Conservation (phyloP, 768 basidiomycete species). For the Podaxis sp. region DNA sequence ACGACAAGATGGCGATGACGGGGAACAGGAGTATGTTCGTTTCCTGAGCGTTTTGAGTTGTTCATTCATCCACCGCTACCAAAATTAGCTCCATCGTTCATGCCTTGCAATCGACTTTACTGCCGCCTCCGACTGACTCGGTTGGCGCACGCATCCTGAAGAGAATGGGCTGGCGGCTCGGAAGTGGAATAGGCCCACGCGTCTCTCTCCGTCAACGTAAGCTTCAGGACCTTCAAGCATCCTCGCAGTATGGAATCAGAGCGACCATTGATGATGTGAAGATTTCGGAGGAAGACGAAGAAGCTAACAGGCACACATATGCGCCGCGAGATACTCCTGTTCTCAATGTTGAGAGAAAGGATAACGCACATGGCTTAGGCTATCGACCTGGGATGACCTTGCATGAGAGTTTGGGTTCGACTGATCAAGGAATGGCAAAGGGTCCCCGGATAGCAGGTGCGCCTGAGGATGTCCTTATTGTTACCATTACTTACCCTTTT, state of each 20-base stretch:
- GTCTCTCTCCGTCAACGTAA: slow-evolving; percentile 75
- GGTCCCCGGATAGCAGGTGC: slow-evolving; percentile 63
- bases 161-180: slow-evolving; percentile 94
- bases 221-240: slow-evolving; percentile 62
- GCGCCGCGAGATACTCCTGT: slow-evolving; percentile 79
- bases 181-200: slow-evolving; percentile 92
- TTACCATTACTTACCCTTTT: background rate
- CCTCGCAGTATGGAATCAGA: slow-evolving; percentile 30
- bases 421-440: slow-evolving; percentile 23
- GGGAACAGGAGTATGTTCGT: slow-evolving; percentile 56
- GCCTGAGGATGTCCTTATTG: slow-evolving; percentile 7
- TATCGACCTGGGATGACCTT: slow-evolving; percentile 67
- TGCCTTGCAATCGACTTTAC: slow-evolving; percentile 63
- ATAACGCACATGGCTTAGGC: slow-evolving; percentile 80
- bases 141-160: slow-evolving; percentile 83
- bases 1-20: slow-evolving; percentile 36
- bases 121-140: slow-evolving; percentile 76
- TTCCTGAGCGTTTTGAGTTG: background rate
- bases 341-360: slow-evolving; percentile 63
- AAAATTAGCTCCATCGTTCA: slow-evolving; percentile 56
- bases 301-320: slow-evolving; percentile 84
- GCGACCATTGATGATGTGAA: slow-evolving; percentile 31
- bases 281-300: slow-evolving; percentile 65
- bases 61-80: background rate
- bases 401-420: slow-evolving; percentile 54